Evolutionary conservation across 768 basidiomycete species (phyloP).

Genomic region (Lactifluus pinguis): DNA sequence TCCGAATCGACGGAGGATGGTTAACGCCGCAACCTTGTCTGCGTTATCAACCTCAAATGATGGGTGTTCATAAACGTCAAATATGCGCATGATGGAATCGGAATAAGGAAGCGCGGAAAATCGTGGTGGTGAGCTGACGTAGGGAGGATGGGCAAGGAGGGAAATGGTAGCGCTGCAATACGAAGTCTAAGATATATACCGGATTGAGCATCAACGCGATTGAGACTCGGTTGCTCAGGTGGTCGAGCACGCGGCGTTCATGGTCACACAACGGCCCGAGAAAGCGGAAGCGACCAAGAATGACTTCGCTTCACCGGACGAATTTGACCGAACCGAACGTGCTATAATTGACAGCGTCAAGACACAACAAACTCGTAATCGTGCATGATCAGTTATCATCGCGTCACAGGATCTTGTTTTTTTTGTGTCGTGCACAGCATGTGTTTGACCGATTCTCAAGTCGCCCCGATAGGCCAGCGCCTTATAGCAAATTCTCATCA

Average conservation of each 20-base stretch:
- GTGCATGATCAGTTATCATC: too few species aligned
- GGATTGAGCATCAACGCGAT: background rate
- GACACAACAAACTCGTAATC: too few species aligned
- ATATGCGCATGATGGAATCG: conserved; percentile 12
- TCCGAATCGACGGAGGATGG: conserved; percentile 13
- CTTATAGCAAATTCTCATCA: too few species aligned
- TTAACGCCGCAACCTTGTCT: conserved; percentile 3
- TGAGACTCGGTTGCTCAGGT: background rate
- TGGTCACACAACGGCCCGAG: background rate
- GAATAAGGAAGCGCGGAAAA: background rate
- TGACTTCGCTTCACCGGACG: too few species aligned
- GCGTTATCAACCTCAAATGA: conserved; percentile 10
- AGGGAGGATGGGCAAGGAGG: background rate
- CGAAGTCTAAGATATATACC: background rate
- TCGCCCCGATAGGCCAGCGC: too few species aligned
- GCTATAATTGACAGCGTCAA: too few species aligned
- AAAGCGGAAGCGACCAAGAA: background rate
- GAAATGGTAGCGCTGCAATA: background rate
- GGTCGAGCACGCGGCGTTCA: background rate
- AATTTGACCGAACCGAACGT: background rate
- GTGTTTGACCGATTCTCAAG: too few species aligned
- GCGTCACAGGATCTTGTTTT: too few species aligned
- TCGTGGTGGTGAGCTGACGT: background rate
- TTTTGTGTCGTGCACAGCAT: too few species aligned
- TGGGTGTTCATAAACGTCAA: conserved; percentile 20